Evolutionary conservation across 2,329 filamentous ascomycete genomes (phyloP), one percentile per base, ranked within the genome.

Genomic region (Cladorrhinum sp.): DNA sequence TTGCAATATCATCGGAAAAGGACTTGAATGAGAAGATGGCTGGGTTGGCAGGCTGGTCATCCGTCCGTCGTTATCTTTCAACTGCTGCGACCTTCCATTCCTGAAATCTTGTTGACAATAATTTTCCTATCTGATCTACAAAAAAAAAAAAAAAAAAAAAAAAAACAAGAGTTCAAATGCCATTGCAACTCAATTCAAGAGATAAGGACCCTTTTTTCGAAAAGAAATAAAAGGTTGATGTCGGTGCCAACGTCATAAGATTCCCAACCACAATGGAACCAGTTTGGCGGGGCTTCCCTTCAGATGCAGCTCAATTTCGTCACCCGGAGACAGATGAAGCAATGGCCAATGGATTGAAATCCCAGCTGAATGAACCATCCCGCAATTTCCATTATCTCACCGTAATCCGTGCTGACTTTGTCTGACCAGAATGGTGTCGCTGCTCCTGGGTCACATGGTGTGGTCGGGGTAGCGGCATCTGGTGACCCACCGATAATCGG

Each of bases 401-500:
- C 42, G 42, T 20, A 46, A 46, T 46, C 42, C 16, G n/a, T 46
- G 42, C 18, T 46, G 42, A 21, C 3, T 16, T 24, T 57, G 39
- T 57, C 23, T 48, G 39, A 30, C 23, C 8, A 18, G 23, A 10
- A 20, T 21, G 7, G 39, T 57, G n/a, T 28, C 26, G 39, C 39
- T 28, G 39, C 28, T 48, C 42, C 36, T 21, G 21, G 42, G 65
- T 68, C 65, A 66, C 65, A 62, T 65, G 63, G 60, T 28, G 4
- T 28, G 26, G 9, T 5, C 26, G 4, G 26, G 52, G 20, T 54
- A 28, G 55, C 42, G 30, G 30, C 58, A 51, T 55, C 59, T 64
- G 59, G 58, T 60, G 66, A 67, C 64, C 64, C 66, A 67, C 67
- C 66, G 63, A 66, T 28, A 39, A 65, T 67, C 66, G 67, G 67